Conservation (phyloP, 208 protist species). For the Tritrichomonas foetus region DNA sequence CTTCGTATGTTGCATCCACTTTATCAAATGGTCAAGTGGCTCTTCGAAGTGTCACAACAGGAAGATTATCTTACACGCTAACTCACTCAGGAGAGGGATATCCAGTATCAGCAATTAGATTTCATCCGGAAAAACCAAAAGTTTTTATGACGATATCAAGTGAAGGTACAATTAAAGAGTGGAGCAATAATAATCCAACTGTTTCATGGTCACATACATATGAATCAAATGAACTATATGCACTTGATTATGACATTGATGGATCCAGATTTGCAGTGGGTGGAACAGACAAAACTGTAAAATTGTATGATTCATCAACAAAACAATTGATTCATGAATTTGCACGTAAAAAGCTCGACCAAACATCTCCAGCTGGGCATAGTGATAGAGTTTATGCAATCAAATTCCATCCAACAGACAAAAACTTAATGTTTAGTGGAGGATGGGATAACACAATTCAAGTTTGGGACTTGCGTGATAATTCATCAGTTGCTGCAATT, state of each 20-base stretch:
- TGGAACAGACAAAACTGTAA: background rate
- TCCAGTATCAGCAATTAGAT: constrained; percentile 16
- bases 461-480: background rate
- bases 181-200: background rate
- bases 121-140: background rate
- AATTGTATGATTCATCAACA: background rate
- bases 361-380: background rate
- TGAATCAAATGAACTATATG: background rate
- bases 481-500: background rate
- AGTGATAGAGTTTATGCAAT: background rate
- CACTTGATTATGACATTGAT: background rate
- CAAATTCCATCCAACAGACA: background rate
- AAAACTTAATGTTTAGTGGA: background rate
- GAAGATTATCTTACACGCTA: background rate
- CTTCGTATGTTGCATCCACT: background rate
- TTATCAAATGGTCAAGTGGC: background rate
- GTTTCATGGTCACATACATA: background rate
- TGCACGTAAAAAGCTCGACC: background rate
- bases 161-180: constrained; percentile 28
- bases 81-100: background rate
- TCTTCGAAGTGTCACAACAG: background rate
- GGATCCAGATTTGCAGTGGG: background rate
- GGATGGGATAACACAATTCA: constrained; percentile 38
- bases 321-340: background rate
- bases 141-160: background rate